Percentiles rank a stretch among this genome's conserved stretches.
Evolutionary conservation across 2,329 filamentous ascomycete species (phyloP).

Genomic region (Fusarium papillatum): DNA sequence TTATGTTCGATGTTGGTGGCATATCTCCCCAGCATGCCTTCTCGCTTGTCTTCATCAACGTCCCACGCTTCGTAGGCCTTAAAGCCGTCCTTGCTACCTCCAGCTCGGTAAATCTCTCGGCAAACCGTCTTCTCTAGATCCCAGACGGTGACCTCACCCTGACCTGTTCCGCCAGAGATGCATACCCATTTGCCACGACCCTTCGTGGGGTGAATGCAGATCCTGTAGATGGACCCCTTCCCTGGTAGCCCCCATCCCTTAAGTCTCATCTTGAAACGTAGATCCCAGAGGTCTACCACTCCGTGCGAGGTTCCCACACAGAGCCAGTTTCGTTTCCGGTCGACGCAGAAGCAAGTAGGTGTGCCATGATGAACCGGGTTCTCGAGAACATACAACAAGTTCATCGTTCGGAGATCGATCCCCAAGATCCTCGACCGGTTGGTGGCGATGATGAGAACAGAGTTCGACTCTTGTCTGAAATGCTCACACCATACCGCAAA

Average conservation of each 20-base stretch:
- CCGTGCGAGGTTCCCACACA: conserved; percentile 93
- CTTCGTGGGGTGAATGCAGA: conserved; percentile 83
- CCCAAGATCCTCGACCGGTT: conserved; percentile 87
- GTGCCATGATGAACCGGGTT: conserved; percentile 94
- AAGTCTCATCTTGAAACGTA: conserved; percentile 91
- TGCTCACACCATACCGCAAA: conserved; percentile 93
- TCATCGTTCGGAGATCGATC: conserved; percentile 90
- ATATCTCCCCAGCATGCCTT: conserved; percentile 89
- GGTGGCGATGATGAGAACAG: conserved; percentile 88
- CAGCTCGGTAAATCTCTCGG: conserved; percentile 86
- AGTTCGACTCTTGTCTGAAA: conserved; percentile 85
- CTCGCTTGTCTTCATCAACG: conserved; percentile 89
- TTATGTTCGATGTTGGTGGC: conserved; percentile 79
- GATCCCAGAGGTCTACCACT: conserved; percentile 93
- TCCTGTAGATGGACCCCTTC: conserved; percentile 82
- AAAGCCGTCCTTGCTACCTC: conserved; percentile 69
- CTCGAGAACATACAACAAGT: conserved; percentile 81
- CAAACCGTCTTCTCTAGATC: conserved; percentile 93
- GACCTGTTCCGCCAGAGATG: conserved; percentile 87
- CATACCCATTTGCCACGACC: conserved; percentile 88
- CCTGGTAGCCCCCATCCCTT: conserved; percentile 91
- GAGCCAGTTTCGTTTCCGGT: conserved; percentile 90
- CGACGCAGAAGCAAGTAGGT: conserved; percentile 91
- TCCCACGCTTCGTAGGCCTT: conserved; percentile 87
- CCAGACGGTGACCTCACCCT: conserved; percentile 95